Evolutionary conservation across 345 rosid genomes (phyloP), one percentile per base, ranked within the genome.

Genomic region (Arabis hirsuta): DNA sequence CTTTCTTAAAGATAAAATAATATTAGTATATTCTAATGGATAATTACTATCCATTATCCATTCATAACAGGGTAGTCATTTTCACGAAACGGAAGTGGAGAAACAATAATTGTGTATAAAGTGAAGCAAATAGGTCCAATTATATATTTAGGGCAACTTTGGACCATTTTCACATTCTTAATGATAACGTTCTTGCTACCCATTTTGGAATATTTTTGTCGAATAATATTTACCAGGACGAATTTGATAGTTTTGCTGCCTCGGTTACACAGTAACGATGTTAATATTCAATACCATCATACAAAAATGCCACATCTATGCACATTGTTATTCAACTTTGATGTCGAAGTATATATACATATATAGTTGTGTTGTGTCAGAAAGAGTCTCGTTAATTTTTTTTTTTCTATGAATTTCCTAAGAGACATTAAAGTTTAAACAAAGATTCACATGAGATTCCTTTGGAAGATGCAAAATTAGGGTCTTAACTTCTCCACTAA

Each of bases 81-180:
- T 70, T 41, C 61, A 52, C 48, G 22, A 27, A 16, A 55, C 52
- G 59, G 41, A 63, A 69, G 72, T 76, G 71, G 74, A 55, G 71
- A 53, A 55, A 47, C 56, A 72, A 72, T 62, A 44, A 72, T 72
- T 72, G 56, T 72, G 69, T 63, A 54, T 62, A 62, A 72, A 72
- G 54, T 62, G 67, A 55, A 66, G 9, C 60, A 73, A 66, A 73
- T 48, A 55, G 65, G 65, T 57, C 57, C 51, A 73, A 20, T 55
- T 61, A 61, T 51, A 61, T 62, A 31, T 51, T 51, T 22, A 65
- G 43, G 36, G 43, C 48, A 65, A 7, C 62, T 46, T 47, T 31
- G 48, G 70, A 73, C 64, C 62, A 63, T 12, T 12, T 69, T 71
- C 24, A 42, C 26, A 62, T 29, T 61, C 45, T 43, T 71, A 58